Conservation (phyloP, 2,329 filamentous ascomycete genomes). For the Rhinocladiella similis region DNA sequence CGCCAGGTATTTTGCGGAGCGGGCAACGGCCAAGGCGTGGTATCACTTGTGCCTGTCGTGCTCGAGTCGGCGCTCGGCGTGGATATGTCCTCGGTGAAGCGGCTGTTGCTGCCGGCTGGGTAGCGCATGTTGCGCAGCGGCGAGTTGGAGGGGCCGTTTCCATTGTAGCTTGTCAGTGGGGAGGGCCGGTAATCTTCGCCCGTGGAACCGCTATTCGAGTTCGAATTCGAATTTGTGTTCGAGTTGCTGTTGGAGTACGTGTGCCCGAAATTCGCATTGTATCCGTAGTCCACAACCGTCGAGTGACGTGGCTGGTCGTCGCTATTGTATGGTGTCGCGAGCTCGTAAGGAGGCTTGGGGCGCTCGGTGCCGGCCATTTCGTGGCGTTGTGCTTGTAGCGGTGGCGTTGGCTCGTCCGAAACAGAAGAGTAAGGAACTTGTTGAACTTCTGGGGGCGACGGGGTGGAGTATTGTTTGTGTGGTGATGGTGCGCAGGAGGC, state of each 20-base stretch:
- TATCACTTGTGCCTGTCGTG: slow-evolving; percentile 12
- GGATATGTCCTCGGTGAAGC: slow-evolving; percentile 11
- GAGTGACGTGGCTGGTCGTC: slow-evolving; percentile 21
- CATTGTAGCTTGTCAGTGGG: slow-evolving; percentile 6
- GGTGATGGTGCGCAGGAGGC: slow-evolving; percentile 12
- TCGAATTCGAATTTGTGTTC: slow-evolving; percentile 8
- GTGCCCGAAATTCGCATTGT: slow-evolving; percentile 22
- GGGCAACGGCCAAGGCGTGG: slow-evolving; percentile 20
- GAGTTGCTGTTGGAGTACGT: slow-evolving; percentile 13
- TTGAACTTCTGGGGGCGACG: slow-evolving; percentile 11
- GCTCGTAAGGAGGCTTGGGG: slow-evolving; percentile 24
- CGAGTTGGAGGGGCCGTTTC: slow-evolving; percentile 1
- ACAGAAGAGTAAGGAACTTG: slow-evolving; percentile 7
- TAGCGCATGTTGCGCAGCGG: slow-evolving; percentile 12
- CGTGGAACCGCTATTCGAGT: slow-evolving; percentile 6
- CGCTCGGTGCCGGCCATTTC: slow-evolving; percentile 26
- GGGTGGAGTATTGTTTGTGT: slow-evolving; percentile 3
- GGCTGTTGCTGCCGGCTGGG: slow-evolving; percentile 5
- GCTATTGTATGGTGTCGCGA: slow-evolving; percentile 25
- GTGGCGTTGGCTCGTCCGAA: slow-evolving; percentile 12
- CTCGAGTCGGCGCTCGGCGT: slow-evolving; percentile 9
- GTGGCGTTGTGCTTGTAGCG: slow-evolving; percentile 15
- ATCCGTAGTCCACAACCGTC: slow-evolving; percentile 21
- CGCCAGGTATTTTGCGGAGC: slow-evolving; percentile 16
- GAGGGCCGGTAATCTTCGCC: slow-evolving; percentile 10